Evolutionary conservation across 768 basidiomycete species (phyloP), one percentile per base, ranked within the genome.

Genomic region (Suillus clintonianus): DNA sequence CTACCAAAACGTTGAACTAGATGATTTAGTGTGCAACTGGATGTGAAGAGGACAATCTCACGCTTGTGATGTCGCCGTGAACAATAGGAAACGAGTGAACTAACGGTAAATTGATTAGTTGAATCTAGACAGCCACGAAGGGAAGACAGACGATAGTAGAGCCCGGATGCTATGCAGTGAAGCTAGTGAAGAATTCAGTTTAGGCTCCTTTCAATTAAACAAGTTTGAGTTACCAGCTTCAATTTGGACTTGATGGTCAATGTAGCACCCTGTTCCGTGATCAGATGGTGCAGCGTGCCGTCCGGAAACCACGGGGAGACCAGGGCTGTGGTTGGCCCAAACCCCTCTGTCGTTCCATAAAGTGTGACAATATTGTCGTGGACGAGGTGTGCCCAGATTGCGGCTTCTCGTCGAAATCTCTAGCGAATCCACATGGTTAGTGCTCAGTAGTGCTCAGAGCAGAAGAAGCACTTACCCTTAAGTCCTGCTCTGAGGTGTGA

Each of bases 361-460:
- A 71, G 62, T 4, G 64, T 62, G 1, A 72, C 43, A 13, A 72
- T 59, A 59, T 72, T 72, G 27, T 58, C 60, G 45, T 72, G 67
- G 5, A 51, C 13, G n/a, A 72, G 61, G 39, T 56, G 37, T 27
- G 59, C 63, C 71, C 71, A 72, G 17, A 70, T 67, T 8, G 60
- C 60, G 19, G 70, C 41, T 53, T 71, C 70, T 27, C 64, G 65
- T 22, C 64, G 59, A 24, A 71, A 45, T 24, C 65, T 47, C 70
- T 71, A 27, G 2, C 5, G 11, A 17, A 36, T 55, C 39, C 7
- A 22, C 11, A 37, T 51, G n/a, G n/a, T n/a, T n/a, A n/a, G 8
- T 27, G 4, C 2, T 27, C 14, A 36, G 36, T 54, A 24, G 13
- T 53, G 19, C 37, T 15, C 24, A 27, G 15, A 36, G 22, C 14